A percentile compares a stretch with the other conserved stretches of the same genome.
phyloP scores from a whole-genome alignment of 495 filamentous ascomycete genomes.

The Parachaetomium inaequale region DNA sequence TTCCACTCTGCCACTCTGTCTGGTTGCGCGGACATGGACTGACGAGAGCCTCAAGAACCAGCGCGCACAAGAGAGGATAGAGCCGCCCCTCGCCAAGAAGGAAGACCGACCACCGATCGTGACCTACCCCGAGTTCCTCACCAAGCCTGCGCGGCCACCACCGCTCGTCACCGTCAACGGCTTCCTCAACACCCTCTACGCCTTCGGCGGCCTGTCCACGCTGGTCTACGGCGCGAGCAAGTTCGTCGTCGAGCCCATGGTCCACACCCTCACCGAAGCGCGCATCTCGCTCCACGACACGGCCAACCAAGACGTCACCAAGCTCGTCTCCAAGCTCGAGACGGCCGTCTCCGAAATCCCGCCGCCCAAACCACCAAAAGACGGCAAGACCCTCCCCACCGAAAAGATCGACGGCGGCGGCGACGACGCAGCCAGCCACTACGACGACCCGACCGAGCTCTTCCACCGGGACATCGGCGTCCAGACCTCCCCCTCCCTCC shows the following conservation, averaged over 20 bases:
- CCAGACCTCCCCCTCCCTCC: constrained; percentile 62
- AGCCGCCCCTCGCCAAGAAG: constrained; percentile 25
- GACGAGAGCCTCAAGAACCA: constrained; percentile 19
- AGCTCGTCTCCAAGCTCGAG: constrained; percentile 72
- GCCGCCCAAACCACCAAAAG: constrained; percentile 15
- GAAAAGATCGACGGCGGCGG: constrained; percentile 13
- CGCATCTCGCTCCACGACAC: constrained; percentile 76
- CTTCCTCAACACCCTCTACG: constrained; percentile 74
- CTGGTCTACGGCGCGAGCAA: constrained; percentile 77
- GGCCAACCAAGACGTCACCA: constrained; percentile 58
- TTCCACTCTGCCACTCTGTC: constrained; percentile 14
- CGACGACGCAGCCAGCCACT: constrained; percentile 41
- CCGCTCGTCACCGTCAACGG: constrained; percentile 74
- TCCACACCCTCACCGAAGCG: constrained; percentile 65
- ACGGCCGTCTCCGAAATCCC: constrained; percentile 59
- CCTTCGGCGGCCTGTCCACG: constrained; percentile 64
- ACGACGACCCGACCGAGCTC: constrained; percentile 70
- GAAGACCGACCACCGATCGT: constrained; percentile 77
- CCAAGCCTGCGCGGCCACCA: constrained; percentile 54
- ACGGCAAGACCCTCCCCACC: neutral
- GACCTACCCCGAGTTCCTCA: constrained; percentile 94
- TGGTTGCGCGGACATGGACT: constrained; percentile 3
- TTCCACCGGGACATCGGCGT: constrained; percentile 88
- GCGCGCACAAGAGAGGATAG: constrained; percentile 12
- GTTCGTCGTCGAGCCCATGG: constrained; percentile 80